phyloP scores from a whole-genome alignment of 106 monocot species.

The Dendrobium nobile region DNA sequence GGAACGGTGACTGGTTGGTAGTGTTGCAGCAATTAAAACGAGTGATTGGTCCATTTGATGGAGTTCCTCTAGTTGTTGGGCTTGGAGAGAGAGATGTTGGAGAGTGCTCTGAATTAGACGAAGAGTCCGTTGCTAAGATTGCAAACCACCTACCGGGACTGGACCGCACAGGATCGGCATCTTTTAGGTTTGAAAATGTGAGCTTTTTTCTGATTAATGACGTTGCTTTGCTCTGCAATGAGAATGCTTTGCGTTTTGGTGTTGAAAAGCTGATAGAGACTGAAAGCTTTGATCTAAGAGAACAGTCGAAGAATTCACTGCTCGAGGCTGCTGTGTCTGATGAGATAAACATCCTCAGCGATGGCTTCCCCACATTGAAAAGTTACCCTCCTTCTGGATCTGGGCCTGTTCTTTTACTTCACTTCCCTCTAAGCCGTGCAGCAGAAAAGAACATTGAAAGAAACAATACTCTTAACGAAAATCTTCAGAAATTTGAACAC shows the following conservation, averaged over 20 bases:
- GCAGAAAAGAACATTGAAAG: neutral
- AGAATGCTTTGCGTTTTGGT: slow-evolving; percentile 39
- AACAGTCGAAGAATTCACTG: neutral
- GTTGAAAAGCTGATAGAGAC: slow-evolving; percentile 61
- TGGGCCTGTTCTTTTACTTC: slow-evolving; percentile 64
- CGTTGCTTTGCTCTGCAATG: slow-evolving; percentile 45
- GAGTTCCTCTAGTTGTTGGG: slow-evolving; percentile 39
- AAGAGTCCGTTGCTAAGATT: slow-evolving; percentile 19
- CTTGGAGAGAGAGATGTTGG: slow-evolving; percentile 66
- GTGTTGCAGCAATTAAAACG: slow-evolving; percentile 39
- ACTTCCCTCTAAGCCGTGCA: slow-evolving; percentile 35
- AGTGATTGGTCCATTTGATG: slow-evolving; percentile 39
- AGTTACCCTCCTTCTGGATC: slow-evolving; percentile 29
- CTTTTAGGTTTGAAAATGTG: slow-evolving; percentile 47
- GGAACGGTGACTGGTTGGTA: slow-evolving; percentile 25
- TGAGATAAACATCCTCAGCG: neutral
- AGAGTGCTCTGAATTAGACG: slow-evolving; percentile 32
- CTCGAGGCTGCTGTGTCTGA: neutral
- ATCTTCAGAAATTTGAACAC: neutral
- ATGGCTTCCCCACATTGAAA: slow-evolving; percentile 18
- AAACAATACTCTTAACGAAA: neutral
- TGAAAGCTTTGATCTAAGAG: slow-evolving; percentile 30
- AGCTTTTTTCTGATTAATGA: slow-evolving; percentile 54
- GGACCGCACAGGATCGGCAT: slow-evolving; percentile 39
- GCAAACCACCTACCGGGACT: slow-evolving; percentile 41